phyloP scores from a whole-genome alignment of 495 filamentous ascomycete species.

The Acidomyces sp. region DNA sequence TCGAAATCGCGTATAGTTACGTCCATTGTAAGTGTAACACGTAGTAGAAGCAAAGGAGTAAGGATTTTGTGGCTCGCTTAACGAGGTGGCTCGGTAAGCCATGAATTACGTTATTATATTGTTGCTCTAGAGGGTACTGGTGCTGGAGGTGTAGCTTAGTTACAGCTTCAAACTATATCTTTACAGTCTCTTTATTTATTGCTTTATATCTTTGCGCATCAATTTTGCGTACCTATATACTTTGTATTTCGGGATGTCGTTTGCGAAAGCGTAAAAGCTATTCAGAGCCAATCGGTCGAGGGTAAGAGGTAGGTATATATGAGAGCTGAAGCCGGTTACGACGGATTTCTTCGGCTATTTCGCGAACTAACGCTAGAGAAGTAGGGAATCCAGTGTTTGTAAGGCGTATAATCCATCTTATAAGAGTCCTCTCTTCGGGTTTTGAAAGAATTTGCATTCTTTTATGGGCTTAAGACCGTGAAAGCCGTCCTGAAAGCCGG shows the following conservation, averaged over 20 bases:
- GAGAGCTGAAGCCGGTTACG: neutral
- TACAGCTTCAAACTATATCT: constrained; percentile 1
- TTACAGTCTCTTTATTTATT: neutral
- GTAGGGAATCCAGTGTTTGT: no score
- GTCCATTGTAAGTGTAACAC: no score
- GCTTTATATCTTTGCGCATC: neutral
- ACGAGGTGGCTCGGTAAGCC: no score
- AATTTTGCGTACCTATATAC: neutral
- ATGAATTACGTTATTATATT: no score
- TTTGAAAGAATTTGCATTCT: constrained; percentile 1
- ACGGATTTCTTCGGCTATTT: no score
- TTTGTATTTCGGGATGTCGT: neutral
- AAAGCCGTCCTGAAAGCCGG: neutral
- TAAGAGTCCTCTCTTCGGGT: no score
- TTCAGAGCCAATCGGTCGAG: neutral
- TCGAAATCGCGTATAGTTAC: no score
- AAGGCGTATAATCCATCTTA: no score
- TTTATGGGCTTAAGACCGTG: neutral
- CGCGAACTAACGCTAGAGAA: no score
- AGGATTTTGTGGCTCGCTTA: no score
- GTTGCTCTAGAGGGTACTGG: neutral
- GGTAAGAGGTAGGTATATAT: neutral
- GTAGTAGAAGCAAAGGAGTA: no score
- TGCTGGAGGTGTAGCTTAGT: neutral
- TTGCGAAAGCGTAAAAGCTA: constrained; percentile 1